Percentiles rank a stretch among this genome's conserved stretches.
phyloP scores from a whole-genome alignment of 1,284 basidiomycete species.

The Trametes polyzona region DNA sequence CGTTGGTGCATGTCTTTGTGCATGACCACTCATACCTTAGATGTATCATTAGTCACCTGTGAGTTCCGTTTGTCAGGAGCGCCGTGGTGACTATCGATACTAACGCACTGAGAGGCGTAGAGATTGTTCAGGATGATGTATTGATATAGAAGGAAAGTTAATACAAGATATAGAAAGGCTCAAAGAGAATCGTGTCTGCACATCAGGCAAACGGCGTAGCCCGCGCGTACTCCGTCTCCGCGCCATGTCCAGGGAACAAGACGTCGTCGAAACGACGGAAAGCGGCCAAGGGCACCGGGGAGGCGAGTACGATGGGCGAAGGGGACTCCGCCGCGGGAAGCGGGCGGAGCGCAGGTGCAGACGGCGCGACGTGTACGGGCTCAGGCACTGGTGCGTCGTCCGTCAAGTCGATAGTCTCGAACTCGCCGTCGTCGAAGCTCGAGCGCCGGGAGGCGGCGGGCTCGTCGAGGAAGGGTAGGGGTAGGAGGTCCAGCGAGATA shows the following conservation, averaged over 20 bases:
- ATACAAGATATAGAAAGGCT: neutral
- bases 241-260: neutral
- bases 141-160: neutral
- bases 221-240: neutral
- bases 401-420: slow-evolving; percentile 16
- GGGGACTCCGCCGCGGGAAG: slow-evolving; percentile 1
- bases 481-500: neutral
- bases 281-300: neutral
- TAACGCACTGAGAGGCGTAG: neutral
- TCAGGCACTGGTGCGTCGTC: neutral
- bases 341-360: slow-evolving; percentile 9
- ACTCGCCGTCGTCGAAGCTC: neutral
- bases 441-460: neutral
- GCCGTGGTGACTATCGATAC: too few relatives aligned
- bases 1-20: neutral
- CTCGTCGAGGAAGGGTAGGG: neutral
- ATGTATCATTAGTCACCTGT: slow-evolving; percentile 1
- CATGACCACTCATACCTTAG: neutral
- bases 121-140: neutral
- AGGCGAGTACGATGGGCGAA: slow-evolving; percentile 10
- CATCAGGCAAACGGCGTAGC: neutral
- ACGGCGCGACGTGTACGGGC: neutral
- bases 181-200: neutral
- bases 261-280: slow-evolving; percentile 9
- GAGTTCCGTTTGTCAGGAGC: too few relatives aligned